Base-by-base conservation (phyloP, 164 flowering plant genomes). In the Buxus sempervirens region DNA sequence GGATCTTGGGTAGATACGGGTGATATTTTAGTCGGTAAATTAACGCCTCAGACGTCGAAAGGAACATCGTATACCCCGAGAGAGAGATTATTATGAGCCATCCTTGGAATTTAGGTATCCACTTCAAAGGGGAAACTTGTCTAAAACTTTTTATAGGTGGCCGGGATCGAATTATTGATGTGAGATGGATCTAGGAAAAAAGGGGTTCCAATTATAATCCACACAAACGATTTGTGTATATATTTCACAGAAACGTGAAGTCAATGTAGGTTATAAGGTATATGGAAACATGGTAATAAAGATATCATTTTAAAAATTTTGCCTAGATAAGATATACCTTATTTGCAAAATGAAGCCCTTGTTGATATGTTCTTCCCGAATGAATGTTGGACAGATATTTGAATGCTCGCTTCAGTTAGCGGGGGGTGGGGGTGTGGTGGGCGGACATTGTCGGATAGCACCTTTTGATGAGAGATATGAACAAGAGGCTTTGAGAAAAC, bases 291-390 rank as follows among this genome's bases (percentile, higher is more conserved):
- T 62, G 69, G 58, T 27, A 67, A 57, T 61, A 73, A 62, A 67
- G 60, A 68, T 56, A 58, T 73, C 56, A 63, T 67, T 73, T 73
- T 63, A 7, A 67, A 73, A 67, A 67, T 8, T 41, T 38, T 55
- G 27, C 54, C 71, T 63, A 63, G 36, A 62, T 54, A 73, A 68
- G 65, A 68, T 62, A 73, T 68, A 51, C 66, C 68, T 73, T 68
- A 68, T 68, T 58, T 64, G 28, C 58, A 58, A 71, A 59, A 71
- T 70, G 63, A 25, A 63, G 63, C 49, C 54, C 25, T 27, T 7
- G n/a, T 63, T 63, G 61, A 63, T 63, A 70, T 70, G 56, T 62
- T 63, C 0, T 70, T 57, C 63, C 6, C 53, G 59, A 51, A 70
- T 51, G 60, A 62, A 51, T 70, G 61, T 62, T 10, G 53, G 60